Conservation (phyloP, 371 early-diverging fungal species). For the Mortierella polycephala region DNA sequence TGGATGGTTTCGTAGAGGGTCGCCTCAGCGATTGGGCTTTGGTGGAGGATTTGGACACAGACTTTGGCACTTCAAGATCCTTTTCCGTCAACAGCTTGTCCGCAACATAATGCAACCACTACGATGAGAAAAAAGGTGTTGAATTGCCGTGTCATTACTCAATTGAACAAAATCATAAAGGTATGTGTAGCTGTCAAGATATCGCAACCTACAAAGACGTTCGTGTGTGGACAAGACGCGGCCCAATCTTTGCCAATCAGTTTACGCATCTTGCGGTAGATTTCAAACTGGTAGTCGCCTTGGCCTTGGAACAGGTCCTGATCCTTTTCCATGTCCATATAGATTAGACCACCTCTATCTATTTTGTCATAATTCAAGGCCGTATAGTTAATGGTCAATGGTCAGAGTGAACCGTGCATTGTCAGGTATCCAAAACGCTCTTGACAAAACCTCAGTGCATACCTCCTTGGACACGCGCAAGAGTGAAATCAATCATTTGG, state of each 20-base stretch:
- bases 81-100: conserved; percentile 48
- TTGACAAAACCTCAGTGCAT: neutral
- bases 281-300: conserved; percentile 82
- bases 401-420: no score
- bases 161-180: no score
- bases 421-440: neutral
- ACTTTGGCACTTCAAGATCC: conserved; percentile 21
- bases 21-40: neutral
- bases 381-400: no score
- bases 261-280: conserved; percentile 81
- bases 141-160: no score
- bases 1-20: neutral
- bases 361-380: neutral
- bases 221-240: conserved; percentile 63
- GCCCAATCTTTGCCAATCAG: conserved; percentile 62
- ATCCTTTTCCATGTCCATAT: conserved; percentile 58
- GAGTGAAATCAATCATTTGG: conserved; percentile 80
- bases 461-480: conserved; percentile 63
- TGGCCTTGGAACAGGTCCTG: conserved; percentile 73
- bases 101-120: conserved; percentile 50
- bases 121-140: neutral
- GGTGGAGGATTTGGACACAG: neutral
- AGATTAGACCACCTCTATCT: conserved; percentile 41
- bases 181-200: no score
- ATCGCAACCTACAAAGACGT: conserved; percentile 58